phyloP scores from a whole-genome alignment of 441 rosid species.

The Biscutella laevigata region DNA sequence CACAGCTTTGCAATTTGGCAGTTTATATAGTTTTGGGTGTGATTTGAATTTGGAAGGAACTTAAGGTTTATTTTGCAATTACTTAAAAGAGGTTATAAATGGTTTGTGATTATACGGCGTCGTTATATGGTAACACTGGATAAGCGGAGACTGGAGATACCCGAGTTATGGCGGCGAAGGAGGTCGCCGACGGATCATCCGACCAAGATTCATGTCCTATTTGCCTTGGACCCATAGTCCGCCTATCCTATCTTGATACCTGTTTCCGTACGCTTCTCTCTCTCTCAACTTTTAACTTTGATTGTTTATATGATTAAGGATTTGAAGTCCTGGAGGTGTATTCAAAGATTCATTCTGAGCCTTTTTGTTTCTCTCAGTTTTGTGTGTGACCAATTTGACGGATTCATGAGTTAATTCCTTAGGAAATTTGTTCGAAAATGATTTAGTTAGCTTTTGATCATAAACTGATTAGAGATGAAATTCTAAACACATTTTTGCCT shows the following conservation, averaged over 20 bases:
- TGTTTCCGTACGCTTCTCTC: constrained; percentile 58
- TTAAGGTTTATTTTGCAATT: background rate
- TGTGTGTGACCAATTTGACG: background rate
- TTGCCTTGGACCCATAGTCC: constrained; percentile 44
- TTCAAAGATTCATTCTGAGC: constrained; percentile 1
- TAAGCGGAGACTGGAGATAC: background rate
- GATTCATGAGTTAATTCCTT: background rate
- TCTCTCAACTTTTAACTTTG: background rate
- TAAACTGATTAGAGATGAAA: background rate
- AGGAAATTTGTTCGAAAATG: too few species aligned
- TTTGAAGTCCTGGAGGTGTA: background rate
- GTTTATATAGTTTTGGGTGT: background rate
- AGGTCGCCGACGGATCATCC: constrained; percentile 8
- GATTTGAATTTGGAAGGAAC: background rate
- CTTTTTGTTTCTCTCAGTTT: background rate
- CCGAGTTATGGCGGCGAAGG: constrained; percentile 22
- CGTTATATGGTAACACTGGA: background rate
- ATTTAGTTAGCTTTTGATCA: too few species aligned
- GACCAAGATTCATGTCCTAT: constrained; percentile 60
- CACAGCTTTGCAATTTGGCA: too few species aligned
- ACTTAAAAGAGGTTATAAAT: background rate
- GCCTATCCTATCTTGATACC: constrained; percentile 62
- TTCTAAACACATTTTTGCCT: background rate
- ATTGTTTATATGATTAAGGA: too few species aligned
- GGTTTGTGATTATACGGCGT: background rate